Evolutionary conservation across 257 asterid species (phyloP).

Genomic region (Przewalskia tangutica): DNA sequence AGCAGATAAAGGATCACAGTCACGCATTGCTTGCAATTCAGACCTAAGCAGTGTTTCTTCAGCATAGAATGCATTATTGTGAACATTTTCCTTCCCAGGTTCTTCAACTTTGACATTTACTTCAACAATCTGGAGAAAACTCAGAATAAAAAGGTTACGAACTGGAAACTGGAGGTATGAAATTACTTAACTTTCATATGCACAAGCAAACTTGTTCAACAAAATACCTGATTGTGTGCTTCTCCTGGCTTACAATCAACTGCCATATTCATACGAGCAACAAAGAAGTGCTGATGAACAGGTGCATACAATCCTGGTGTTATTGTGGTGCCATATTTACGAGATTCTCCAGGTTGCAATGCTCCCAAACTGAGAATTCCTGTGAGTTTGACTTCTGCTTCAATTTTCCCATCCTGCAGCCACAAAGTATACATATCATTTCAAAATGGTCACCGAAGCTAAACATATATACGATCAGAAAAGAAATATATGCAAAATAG

Average conservation of each 20-base stretch:
- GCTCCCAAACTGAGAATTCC: conserved; percentile 96
- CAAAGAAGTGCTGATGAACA: conserved; percentile 95
- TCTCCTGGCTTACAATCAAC: conserved; percentile 95
- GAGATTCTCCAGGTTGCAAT: conserved; percentile 72
- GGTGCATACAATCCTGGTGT: conserved; percentile 97
- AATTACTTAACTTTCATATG: not conserved
- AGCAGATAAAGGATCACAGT: conserved; percentile 79
- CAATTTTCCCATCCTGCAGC: conserved; percentile 92
- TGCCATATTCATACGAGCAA: conserved; percentile 97
- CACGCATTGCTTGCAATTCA: conserved; percentile 88
- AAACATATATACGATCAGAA: not conserved
- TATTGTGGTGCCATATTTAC: conserved; percentile 90
- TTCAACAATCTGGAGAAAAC: conserved; percentile 66
- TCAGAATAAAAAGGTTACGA: not conserved
- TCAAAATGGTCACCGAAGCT: not conserved
- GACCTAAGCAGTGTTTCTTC: conserved; percentile 82
- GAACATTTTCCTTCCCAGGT: conserved; percentile 81
- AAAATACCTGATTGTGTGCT: conserved; percentile 73
- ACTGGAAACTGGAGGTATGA: not conserved
- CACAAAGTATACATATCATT: not conserved
- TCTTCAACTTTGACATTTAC: conserved; percentile 85
- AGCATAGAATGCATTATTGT: conserved; percentile 87
- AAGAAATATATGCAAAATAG: not conserved
- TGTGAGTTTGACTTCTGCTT: conserved; percentile 96
- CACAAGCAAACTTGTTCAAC: not conserved